Evolutionary conservation across 306 rosid genomes (phyloP).

Genomic region (Lathyrus tuberosus): DNA sequence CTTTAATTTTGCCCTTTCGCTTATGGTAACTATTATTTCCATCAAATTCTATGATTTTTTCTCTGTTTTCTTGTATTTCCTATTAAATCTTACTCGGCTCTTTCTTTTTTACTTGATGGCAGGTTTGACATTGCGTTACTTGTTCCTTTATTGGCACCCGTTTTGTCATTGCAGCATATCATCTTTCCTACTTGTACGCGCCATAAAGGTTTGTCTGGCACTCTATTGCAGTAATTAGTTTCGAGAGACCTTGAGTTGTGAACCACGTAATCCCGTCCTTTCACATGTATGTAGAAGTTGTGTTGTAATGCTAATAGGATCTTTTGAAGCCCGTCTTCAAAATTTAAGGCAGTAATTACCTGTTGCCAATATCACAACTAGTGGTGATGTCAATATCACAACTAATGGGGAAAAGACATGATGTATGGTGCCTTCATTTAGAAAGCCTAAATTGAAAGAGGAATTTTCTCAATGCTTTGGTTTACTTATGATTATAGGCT

Average conservation of each 20-base stretch:
- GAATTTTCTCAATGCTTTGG: slow-evolving; percentile 28
- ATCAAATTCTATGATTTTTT: slow-evolving; percentile 10
- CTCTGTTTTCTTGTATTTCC: slow-evolving; percentile 5
- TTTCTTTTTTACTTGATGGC: slow-evolving; percentile 37
- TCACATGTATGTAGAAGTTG: slow-evolving; percentile 29
- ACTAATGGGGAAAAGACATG: neutral
- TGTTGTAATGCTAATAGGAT: slow-evolving; percentile 9
- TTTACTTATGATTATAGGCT: slow-evolving; percentile 11
- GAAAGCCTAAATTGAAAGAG: slow-evolving; percentile 28
- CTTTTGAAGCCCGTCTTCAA: slow-evolving; percentile 21
- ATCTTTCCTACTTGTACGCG: slow-evolving; percentile 52
- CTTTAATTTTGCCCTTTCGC: slow-evolving; percentile 82
- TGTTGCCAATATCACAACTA: slow-evolving; percentile 23
- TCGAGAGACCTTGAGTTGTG: neutral
- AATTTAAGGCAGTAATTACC: slow-evolving; percentile 21
- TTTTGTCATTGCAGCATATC: slow-evolving; percentile 81
- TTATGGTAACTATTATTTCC: slow-evolving; percentile 60
- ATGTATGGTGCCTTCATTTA: slow-evolving; percentile 27
- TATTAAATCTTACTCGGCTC: slow-evolving; percentile 10
- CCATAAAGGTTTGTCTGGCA: slow-evolving; percentile 61
- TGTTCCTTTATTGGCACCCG: slow-evolving; percentile 76
- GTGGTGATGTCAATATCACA: slow-evolving; percentile 25
- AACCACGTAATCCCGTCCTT: slow-evolving; percentile 26
- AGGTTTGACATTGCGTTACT: slow-evolving; percentile 89
- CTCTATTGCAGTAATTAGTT: slow-evolving; percentile 24